Evolutionary conservation across 345 rosid genomes (phyloP), one percentile per base, ranked within the genome.

Genomic region (Pistacia atlantica): DNA sequence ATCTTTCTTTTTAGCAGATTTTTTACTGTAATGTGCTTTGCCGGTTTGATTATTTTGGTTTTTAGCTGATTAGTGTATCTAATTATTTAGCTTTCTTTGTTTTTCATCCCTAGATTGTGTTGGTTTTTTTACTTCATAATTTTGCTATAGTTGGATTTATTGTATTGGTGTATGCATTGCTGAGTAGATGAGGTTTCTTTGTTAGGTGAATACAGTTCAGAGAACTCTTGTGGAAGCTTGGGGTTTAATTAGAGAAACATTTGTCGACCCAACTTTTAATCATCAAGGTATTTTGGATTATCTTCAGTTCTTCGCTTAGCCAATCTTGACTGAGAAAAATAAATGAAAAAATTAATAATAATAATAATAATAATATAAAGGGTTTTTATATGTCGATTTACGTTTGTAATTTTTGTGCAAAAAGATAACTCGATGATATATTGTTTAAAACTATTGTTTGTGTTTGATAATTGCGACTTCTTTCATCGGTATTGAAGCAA

Each of bases 211-310:
- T 68, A 90, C 89, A 72, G 98, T 92, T 66, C 98, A 92, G 82
- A 88, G 91, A 84, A 94, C 98, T 67, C 97, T 94, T 45, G 94
- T 94, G 80, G 97, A 94, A 83, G 93, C 98, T 69, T 94, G 97
- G 97, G 96, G 97, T 64, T 86, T 94, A 81, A 94, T 94, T 81
- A 85, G 96, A 78, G 97, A 94, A 82, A 90, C 97, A 48, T 94
- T 94, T 46, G 80, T 94, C 0, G 98, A 94, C 77, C 98, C 97
- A 55, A 89, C 97, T 22, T 92, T 84, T 75, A 94, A 91, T 73
- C 96, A 92, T 80, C 98, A 94, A 80, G 98, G 98, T 90, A 85
- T 25, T 42, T 33, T 42, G 63, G 42, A 37, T 16, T 46, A 52
- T 56, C 45, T 18, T 18, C 52, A 28, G 18, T 16, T 59, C 52